Percentiles rank a stretch among this genome's conserved stretches.
phyloP scores from a whole-genome alignment of 106 monocot genomes.

The Vanilla planifolia region DNA sequence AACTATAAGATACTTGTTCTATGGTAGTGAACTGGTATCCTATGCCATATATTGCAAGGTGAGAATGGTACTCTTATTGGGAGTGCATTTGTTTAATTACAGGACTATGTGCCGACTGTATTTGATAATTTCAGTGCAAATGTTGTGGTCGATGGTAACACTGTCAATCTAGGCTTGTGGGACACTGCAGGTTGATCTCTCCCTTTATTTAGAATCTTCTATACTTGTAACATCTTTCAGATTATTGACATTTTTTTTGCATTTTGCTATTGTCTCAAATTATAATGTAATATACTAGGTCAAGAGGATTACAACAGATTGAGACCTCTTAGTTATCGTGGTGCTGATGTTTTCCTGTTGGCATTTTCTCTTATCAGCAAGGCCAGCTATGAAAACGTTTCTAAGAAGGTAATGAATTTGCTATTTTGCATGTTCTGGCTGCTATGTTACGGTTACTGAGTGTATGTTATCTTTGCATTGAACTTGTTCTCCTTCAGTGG shows the following conservation, averaged over 20 bases:
- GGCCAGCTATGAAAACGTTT: slow-evolving; percentile 73
- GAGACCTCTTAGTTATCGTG: slow-evolving; percentile 71
- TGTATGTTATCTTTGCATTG: background rate
- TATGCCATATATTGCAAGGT: too few relatives aligned
- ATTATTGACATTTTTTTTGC: background rate
- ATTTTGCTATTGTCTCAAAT: background rate
- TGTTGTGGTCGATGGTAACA: slow-evolving; percentile 8
- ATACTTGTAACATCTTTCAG: background rate
- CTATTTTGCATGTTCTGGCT: background rate
- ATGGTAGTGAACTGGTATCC: too few relatives aligned
- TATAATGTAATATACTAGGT: slow-evolving; percentile 34
- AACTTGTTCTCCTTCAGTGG: slow-evolving; percentile 34
- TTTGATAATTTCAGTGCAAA: slow-evolving; percentile 11
- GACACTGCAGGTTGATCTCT: slow-evolving; percentile 11
- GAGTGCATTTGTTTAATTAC: too few relatives aligned
- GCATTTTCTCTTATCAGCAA: slow-evolving; percentile 74
- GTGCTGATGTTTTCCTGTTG: slow-evolving; percentile 65
- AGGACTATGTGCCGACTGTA: slow-evolving; percentile 4
- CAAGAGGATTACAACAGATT: slow-evolving; percentile 75
- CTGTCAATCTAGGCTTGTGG: slow-evolving; percentile 7
- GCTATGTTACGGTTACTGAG: background rate
- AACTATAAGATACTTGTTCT: too few relatives aligned
- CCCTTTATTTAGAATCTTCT: too few relatives aligned
- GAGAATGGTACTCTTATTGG: too few relatives aligned
- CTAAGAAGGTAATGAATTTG: slow-evolving; percentile 44